Conservation (phyloP, 192 early-diverging fungal species). For the Gonapodya sp. region DNA sequence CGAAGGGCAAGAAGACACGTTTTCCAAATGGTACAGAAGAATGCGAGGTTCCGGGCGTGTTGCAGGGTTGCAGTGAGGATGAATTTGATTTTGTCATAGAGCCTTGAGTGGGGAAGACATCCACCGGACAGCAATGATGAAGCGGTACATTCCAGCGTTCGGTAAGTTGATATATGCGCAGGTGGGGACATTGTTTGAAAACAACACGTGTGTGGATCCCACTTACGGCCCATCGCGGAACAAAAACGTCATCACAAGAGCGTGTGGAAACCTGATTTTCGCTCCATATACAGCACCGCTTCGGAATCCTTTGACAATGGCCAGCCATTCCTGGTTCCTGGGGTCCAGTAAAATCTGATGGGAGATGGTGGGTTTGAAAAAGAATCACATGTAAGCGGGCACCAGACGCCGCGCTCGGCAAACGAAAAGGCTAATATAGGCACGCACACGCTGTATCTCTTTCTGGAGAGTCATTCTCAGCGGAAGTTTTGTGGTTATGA, state of each 20-base stretch:
- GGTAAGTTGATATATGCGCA: too few relatives aligned
- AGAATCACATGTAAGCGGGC: neutral
- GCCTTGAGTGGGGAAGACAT: conserved; percentile 26
- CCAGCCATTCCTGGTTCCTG: conserved; percentile 67
- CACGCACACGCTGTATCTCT: neutral
- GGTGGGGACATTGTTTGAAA: too few relatives aligned
- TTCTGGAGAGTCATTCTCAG: neutral
- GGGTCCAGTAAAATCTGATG: conserved; percentile 25
- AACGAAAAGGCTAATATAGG: neutral
- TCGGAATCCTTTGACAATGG: conserved; percentile 82
- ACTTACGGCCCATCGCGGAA: conserved; percentile 77
- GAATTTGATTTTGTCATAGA: conserved; percentile 61
- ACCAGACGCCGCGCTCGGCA: neutral
- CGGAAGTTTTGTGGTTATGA: neutral
- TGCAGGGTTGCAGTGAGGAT: conserved; percentile 81
- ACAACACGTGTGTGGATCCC: too few relatives aligned
- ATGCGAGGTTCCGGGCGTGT: conserved; percentile 79
- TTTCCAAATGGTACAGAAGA: conserved; percentile 93
- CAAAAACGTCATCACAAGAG: conserved; percentile 90
- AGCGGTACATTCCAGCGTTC: too few relatives aligned
- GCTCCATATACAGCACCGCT: conserved; percentile 96
- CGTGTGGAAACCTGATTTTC: conserved; percentile 94
- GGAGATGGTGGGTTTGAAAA: too few relatives aligned
- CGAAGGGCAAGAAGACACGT: conserved; percentile 70
- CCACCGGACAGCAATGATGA: too few relatives aligned